Evolutionary conservation across 176 grass and related monocot species (phyloP).

Genomic region (Oropetium thomaeum): DNA sequence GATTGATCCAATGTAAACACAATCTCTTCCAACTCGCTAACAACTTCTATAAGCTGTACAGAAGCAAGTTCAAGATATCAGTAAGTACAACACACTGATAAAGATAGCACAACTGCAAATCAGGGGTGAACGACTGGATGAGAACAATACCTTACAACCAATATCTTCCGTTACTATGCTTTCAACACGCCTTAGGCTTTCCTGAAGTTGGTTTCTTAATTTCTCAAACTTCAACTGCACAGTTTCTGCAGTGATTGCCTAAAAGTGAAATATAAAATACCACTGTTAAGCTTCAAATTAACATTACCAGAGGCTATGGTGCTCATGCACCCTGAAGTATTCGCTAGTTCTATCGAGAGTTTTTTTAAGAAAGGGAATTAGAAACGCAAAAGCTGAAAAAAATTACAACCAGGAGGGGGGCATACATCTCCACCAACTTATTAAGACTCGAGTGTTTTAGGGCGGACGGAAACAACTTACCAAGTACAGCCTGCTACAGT

Average conservation of each 20-base stretch:
- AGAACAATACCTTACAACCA: slow-evolving; percentile 57
- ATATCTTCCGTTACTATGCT: slow-evolving; percentile 92
- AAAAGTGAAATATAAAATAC: slow-evolving; percentile 31
- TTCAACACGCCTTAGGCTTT: slow-evolving; percentile 78
- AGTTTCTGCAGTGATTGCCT: slow-evolving; percentile 94
- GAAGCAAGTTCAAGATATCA: slow-evolving; percentile 18
- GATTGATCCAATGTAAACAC: slow-evolving; percentile 75
- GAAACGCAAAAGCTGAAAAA: too few relatives aligned
- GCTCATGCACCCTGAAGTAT: background rate
- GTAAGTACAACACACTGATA: background rate
- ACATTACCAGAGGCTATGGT: background rate
- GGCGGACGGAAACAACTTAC: slow-evolving; percentile 39
- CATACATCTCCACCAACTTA: too few relatives aligned
- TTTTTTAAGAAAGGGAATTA: too few relatives aligned
- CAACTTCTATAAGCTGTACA: slow-evolving; percentile 75
- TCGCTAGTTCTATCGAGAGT: background rate
- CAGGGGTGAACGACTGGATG: background rate
- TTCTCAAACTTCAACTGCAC: slow-evolving; percentile 96
- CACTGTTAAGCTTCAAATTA: slow-evolving; percentile 6
- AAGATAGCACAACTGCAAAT: background rate
- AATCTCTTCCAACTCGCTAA: slow-evolving; percentile 66
- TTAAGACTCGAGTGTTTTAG: too few relatives aligned
- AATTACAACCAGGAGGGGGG: too few relatives aligned
- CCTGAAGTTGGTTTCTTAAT: slow-evolving; percentile 62
- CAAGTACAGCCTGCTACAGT: slow-evolving; percentile 91